These are phyloP conservation scores for Diplocarpon rosae DNA, from an alignment of 2,329 filamentous ascomycete genomes.

Conservation along the genomic window DNA sequence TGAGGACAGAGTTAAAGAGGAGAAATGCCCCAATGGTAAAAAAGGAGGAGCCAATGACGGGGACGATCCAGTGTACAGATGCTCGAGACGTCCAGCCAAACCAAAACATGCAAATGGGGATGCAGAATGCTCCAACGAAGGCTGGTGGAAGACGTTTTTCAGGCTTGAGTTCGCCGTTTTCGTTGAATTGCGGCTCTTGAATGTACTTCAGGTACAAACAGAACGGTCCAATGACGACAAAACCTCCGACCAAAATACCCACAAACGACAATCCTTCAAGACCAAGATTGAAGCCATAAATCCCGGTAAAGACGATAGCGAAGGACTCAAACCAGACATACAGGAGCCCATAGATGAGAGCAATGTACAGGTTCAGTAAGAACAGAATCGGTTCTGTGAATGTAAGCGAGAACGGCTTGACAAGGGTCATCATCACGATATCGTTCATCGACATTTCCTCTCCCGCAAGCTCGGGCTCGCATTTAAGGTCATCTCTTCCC, in stretches of 20 bases:
- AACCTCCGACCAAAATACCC: conserved; percentile 39
- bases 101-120: conserved; percentile 46
- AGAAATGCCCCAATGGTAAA: conserved; percentile 33
- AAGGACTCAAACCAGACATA: conserved; percentile 56
- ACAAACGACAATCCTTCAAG: conserved; percentile 49
- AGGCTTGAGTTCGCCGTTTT: conserved; percentile 37
- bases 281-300: conserved; percentile 49
- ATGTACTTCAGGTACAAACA: conserved; percentile 40
- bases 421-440: conserved; percentile 41
- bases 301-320: conserved; percentile 43
- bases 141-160: conserved; percentile 44
- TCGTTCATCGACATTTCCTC: conserved; percentile 36
- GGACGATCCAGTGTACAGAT: conserved; percentile 43
- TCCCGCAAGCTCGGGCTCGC: conserved; percentile 52
- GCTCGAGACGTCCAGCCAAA: conserved; percentile 42
- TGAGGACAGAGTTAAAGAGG: conserved; percentile 37
- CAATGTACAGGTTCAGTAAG: conserved; percentile 50
- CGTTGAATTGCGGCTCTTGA: conserved; percentile 35
- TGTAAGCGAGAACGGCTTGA: conserved; percentile 47
- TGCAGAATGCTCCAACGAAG: conserved; percentile 38
- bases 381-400: conserved; percentile 50
- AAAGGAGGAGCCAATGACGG: conserved; percentile 37
- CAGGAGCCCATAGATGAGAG: conserved; percentile 50
- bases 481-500: conserved; percentile 41
- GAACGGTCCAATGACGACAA: conserved; percentile 38